These are phyloP conservation scores for Fusarium transvaalense DNA, from an alignment of 2,329 filamentous ascomycete genomes.

Conservation along the genomic window DNA sequence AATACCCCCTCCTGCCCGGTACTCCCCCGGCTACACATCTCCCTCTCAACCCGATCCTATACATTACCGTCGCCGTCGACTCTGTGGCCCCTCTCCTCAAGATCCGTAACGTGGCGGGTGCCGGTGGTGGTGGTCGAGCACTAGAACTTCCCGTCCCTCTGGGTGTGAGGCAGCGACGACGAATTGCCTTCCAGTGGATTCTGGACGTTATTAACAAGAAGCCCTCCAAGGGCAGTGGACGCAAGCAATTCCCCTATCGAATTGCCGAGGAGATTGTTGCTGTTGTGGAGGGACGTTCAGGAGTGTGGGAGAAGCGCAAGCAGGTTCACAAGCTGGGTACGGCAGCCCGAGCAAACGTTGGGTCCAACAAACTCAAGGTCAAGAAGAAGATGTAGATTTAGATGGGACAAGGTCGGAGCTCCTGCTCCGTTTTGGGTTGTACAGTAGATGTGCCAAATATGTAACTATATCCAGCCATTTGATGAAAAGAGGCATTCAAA, in stretches of 20 bases:
- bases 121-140: constrained; percentile 86
- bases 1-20: constrained; percentile 79
- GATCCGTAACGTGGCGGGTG: constrained; percentile 79
- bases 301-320: constrained; percentile 85
- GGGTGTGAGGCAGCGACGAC: constrained; percentile 77
- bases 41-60: constrained; percentile 88
- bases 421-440: constrained; percentile 35
- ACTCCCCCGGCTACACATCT: constrained; percentile 82
- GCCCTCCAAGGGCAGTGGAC: constrained; percentile 77
- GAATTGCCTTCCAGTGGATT: constrained; percentile 89
- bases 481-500: constrained; percentile 41
- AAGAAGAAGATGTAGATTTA: constrained; percentile 54
- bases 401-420: constrained; percentile 10
- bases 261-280: constrained; percentile 89
- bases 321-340: constrained; percentile 85
- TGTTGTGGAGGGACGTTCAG: constrained; percentile 87
- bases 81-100: constrained; percentile 90
- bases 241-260: constrained; percentile 78
- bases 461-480: constrained; percentile 49
- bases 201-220: constrained; percentile 85
- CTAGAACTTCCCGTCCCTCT: constrained; percentile 87
- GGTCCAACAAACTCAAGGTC: constrained; percentile 53
- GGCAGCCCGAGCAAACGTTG: constrained; percentile 79
- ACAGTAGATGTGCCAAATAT: constrained; percentile 50
- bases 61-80: constrained; percentile 91